These are phyloP conservation scores for Entomortierella lignicola DNA, from an alignment of 192 early-diverging fungal species.

Conservation along the genomic window DNA sequence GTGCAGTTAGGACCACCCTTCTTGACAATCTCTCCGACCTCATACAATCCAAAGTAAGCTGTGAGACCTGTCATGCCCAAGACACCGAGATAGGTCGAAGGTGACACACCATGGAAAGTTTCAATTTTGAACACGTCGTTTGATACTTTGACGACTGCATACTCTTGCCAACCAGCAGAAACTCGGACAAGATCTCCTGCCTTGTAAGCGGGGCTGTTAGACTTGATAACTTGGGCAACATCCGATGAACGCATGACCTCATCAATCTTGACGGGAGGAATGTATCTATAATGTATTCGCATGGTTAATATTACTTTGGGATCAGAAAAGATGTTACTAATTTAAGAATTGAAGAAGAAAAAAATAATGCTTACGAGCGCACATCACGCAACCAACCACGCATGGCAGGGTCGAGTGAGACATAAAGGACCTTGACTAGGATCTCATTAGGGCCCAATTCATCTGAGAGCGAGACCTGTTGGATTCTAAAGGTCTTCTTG, in stretches of 20 bases:
- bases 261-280: slow-evolving; percentile 52
- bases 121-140: slow-evolving; percentile 50
- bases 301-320: not conserved
- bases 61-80: slow-evolving; percentile 58
- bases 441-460: slow-evolving; percentile 48
- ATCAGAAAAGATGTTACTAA: no score
- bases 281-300: slow-evolving; percentile 37
- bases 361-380: slow-evolving; percentile 41
- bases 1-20: slow-evolving; percentile 44
- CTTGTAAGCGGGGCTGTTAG: slow-evolving; percentile 50
- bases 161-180: slow-evolving; percentile 60
- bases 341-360: no score
- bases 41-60: slow-evolving; percentile 63
- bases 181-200: slow-evolving; percentile 45
- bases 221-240: slow-evolving; percentile 53
- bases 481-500: slow-evolving; percentile 53
- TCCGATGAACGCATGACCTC: slow-evolving; percentile 57
- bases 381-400: slow-evolving; percentile 61
- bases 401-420: slow-evolving; percentile 65
- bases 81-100: slow-evolving; percentile 52
- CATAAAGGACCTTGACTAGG: slow-evolving; percentile 55
- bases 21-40: slow-evolving; percentile 48
- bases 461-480: slow-evolving; percentile 45
- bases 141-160: slow-evolving; percentile 54
- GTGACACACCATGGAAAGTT: slow-evolving; percentile 44